Base-by-base conservation (phyloP, 1,284 basidiomycete genomes). In the Fomitiporia mediterranea region DNA sequence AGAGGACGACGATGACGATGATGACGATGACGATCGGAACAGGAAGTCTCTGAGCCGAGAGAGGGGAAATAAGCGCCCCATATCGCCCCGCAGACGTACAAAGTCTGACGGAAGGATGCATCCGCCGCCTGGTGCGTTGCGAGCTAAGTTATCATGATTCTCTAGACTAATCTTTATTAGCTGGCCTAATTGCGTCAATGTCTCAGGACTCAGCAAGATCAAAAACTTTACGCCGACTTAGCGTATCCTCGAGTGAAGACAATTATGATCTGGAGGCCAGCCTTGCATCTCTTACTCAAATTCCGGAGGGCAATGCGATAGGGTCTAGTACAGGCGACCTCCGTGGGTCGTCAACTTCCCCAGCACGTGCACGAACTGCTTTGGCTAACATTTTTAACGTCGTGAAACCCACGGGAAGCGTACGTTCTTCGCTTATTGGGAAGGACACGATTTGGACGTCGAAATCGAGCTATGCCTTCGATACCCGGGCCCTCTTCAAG, bases 401-500 rank as follows among this genome's bases (percentile, higher is more conserved):
- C 62, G 69, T 81, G 64, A 78, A 68, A 54, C 53, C 62, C 23
- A 53, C 42, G 25, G 80, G 81, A 60, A 84, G 77, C 59, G 67
- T 81, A 25, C 70, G 76, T 0, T 80, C 82, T 7, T 64, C 71
- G 2, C 59, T 48, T 1, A 61, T 65, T 15, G 59, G 43, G 13
- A 60, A 59, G 1, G 79, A 80, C 50, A 80, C 76, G 9, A 77
- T 94, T 17, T 98, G 94, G 94, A 91, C 82, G 2, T 81, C 90
- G 30, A 83, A 80, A 59, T 82, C 83, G 44, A 89, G 93, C 69
- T 94, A 92, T 62, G 94, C 93, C 3, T 88, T 84, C 68, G 94
- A 98, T 66, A 83, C 89, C 17, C 84, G 94, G 37, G 81, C 98
- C 52, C 78, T 96, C 28, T 94, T 91, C 80, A 98, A 98, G 74